phyloP scores from a whole-genome alignment of 1,284 basidiomycete species.

The Sporisorium reilianum region DNA sequence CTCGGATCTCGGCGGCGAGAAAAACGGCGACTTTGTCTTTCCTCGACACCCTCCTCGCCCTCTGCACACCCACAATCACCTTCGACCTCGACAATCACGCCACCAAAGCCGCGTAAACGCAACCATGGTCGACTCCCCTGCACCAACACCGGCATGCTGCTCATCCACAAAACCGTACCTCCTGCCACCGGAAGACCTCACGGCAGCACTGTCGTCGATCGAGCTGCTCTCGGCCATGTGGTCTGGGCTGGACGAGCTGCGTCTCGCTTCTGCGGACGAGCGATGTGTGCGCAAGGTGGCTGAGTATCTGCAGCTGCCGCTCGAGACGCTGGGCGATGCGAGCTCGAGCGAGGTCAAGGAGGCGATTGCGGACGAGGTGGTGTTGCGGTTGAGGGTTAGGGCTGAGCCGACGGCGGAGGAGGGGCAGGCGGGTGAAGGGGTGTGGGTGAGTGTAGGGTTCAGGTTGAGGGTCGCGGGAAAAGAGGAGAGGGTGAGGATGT shows the following conservation, averaged over 20 bases:
- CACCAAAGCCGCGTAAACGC: too few species aligned
- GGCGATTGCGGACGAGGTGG: constrained; percentile 21
- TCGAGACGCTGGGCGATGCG: constrained; percentile 23
- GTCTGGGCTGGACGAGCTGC: constrained; percentile 40
- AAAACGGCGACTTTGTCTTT: background rate
- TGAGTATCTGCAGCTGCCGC: constrained; percentile 36
- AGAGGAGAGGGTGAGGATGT: constrained; percentile 12
- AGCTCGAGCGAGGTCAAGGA: constrained; percentile 27
- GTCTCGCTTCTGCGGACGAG: constrained; percentile 17
- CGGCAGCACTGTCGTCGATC: constrained; percentile 23
- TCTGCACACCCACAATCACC: background rate
- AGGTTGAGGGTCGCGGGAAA: constrained; percentile 9
- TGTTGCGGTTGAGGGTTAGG: constrained; percentile 32
- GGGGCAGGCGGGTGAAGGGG: background rate
- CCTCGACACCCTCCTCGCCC: too few species aligned
- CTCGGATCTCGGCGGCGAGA: constrained; percentile 11
- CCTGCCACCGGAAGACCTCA: constrained; percentile 41
- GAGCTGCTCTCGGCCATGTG: constrained; percentile 57
- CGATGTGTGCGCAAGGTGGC: constrained; percentile 12
- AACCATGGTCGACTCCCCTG: too few species aligned
- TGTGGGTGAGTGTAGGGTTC: constrained; percentile 33
- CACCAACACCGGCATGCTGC: too few species aligned
- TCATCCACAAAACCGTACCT: constrained; percentile 8
- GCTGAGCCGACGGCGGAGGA: constrained; percentile 2
- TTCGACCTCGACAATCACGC: background rate